phyloP scores from a whole-genome alignment of 176 grass and related monocot species.

The Panicum miliaceum region DNA sequence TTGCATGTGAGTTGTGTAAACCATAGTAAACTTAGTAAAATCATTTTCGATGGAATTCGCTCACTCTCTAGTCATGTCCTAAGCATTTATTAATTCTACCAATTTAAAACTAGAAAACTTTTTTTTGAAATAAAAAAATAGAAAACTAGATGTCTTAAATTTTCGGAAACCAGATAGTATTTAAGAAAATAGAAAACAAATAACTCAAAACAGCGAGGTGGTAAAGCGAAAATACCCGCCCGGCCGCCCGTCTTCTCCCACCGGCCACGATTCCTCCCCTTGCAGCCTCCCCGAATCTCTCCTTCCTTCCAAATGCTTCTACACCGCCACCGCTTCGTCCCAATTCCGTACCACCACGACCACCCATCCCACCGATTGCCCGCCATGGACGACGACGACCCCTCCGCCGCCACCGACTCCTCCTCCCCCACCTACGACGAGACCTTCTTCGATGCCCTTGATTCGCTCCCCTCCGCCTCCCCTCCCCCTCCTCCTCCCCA shows the following conservation, averaged over 20 bases:
- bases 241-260: constrained; percentile 5
- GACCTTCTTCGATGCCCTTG: constrained; percentile 55
- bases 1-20: not conserved
- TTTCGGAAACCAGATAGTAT: not conserved
- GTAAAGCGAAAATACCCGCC: constrained; percentile 14
- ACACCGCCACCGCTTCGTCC: not conserved
- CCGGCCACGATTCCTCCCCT: not conserved
- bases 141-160: not conserved
- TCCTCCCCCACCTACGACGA: not conserved
- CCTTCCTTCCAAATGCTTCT: not conserved
- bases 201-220: not conserved
- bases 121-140: too few relatives aligned
- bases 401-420: not conserved
- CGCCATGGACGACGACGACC: constrained; percentile 43
- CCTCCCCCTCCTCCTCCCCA: not conserved
- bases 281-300: constrained; percentile 8
- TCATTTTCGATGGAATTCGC: too few relatives aligned
- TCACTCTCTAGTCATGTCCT: too few relatives aligned
- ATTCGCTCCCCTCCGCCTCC: constrained; percentile 29
- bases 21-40: too few relatives aligned
- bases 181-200: not conserved
- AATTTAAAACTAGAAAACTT: not conserved
- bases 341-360: constrained; percentile 5
- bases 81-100: not conserved
- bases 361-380: not conserved